Base-by-base conservation (phyloP, 441 rosid genomes). In the Pelargonium myrrhifolium region DNA sequence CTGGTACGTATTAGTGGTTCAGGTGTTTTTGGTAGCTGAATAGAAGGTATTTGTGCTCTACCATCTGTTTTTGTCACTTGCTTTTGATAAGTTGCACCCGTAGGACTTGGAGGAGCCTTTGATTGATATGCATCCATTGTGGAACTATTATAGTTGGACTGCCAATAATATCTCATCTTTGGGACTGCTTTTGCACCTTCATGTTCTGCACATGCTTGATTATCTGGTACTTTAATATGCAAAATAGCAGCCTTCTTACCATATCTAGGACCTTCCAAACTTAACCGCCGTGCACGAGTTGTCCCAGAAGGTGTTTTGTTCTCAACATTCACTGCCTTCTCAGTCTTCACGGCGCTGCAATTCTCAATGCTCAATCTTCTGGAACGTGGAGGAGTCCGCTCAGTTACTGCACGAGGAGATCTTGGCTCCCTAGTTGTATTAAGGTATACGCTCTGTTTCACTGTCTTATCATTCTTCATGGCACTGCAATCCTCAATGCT, bases 361-460 rank as follows among this genome's bases (percentile, higher is more conserved):
- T 71, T 84, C 79, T 89, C 95, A 55, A 81, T 84, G 83, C 88
- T 85, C 75, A 86, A 73, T 71, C 90, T 84, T 68, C 80, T 69
- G 21, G 62, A 20, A 21, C 78, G 77, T 0, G 83, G 84, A 64
- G 87, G 85, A 62, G 90, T 84, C 67, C 15, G 65, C 14, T 80
- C 83, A 7, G 37, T 66, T 40, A 60, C 22, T 58, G 79, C 62
- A 43, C 49, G 9, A 43, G 49, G 49, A 43, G 49, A 7, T 68
- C 68, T 83, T 55, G 73, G 70, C 43, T 12, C 49, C 49, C 49
- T 7, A 2, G 64, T 22, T 40, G 24, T 47, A 10, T 39, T 24
- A 28, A 24, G 28, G 56, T 40, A 67, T 35, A 4, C 43, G 22
- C 63, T 45, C 62, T 37, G 71, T 9, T 9, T 43, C 49, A 43